These are phyloP conservation scores for Populus hybrid DNA, from an alignment of 441 rosid species.

Conservation along the genomic window DNA sequence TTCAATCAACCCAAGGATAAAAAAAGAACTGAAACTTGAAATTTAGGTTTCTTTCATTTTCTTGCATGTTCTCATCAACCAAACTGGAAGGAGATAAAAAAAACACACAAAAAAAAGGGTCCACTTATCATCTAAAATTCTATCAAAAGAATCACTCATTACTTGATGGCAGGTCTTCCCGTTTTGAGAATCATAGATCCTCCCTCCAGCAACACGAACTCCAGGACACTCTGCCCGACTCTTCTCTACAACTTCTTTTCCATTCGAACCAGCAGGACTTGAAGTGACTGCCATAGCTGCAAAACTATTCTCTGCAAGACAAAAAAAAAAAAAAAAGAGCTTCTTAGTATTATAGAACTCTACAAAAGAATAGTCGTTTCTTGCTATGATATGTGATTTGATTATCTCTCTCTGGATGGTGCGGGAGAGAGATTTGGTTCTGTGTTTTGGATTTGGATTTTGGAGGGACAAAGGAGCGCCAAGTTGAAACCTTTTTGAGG, in stretches of 20 bases:
- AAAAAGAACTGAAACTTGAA: neutral
- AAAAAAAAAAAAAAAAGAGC: too few relatives aligned
- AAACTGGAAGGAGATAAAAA: neutral
- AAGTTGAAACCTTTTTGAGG: neutral
- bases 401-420: neutral
- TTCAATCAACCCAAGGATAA: neutral
- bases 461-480: neutral
- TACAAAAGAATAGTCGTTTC: neutral
- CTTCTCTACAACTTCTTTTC: neutral
- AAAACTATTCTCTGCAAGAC: neutral
- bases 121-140: neutral
- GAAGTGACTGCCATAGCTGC: neutral
- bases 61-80: neutral
- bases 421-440: neutral
- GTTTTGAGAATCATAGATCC: conserved; percentile 1
- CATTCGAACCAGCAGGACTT: neutral
- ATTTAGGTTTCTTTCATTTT: neutral
- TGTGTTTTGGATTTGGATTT: neutral
- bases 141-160: neutral
- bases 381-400: neutral
- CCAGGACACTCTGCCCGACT: neutral
- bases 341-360: neutral
- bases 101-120: neutral
- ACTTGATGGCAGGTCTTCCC: conserved; percentile 2
- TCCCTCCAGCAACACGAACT: neutral